These are phyloP conservation scores for Flagelloscypha sp. DNA, from an alignment of 768 basidiomycete species.

Conservation along the genomic window DNA sequence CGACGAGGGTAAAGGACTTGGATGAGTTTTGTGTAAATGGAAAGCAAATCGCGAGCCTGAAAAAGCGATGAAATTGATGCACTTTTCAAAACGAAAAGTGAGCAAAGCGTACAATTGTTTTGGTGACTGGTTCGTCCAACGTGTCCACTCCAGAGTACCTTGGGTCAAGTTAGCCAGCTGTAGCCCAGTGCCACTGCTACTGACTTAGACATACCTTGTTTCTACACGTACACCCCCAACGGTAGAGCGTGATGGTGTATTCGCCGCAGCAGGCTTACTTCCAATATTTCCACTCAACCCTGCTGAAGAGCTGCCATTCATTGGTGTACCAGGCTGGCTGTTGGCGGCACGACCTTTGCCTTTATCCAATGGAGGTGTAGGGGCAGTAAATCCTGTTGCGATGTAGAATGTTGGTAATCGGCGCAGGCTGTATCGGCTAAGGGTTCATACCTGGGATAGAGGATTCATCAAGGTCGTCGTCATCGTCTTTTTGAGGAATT, in stretches of 20 bases:
- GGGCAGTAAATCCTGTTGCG: too few relatives aligned
- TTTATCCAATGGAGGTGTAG: conserved; percentile 44
- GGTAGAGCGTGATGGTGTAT: conserved; percentile 46
- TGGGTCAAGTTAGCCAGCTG: conserved; percentile 1
- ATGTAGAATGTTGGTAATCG: too few relatives aligned
- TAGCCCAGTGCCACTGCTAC: neutral
- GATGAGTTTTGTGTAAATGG: conserved; percentile 86
- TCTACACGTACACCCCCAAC: conserved; percentile 86
- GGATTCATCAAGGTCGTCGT: conserved; percentile 78
- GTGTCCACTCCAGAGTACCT: conserved; percentile 83
- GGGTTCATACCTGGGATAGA: conserved; percentile 73
- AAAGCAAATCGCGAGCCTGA: conserved; percentile 83
- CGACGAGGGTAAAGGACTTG: conserved; percentile 89
- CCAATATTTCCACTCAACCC: conserved; percentile 68
- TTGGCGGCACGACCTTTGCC: conserved; percentile 63
- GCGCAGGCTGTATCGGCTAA: conserved; percentile 48
- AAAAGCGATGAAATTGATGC: conserved; percentile 3
- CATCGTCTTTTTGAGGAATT: conserved; percentile 43
- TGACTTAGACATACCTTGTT: conserved; percentile 52
- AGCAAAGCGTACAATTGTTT: conserved; percentile 68
- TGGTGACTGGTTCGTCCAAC: conserved; percentile 83
- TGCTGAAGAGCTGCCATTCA: conserved; percentile 23
- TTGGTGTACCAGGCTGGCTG: conserved; percentile 41
- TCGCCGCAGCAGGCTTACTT: conserved; percentile 32
- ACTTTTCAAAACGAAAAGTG: conserved; percentile 10